Evolutionary conservation across 2,329 filamentous ascomycete genomes (phyloP), one percentile per base, ranked within the genome.

Genomic region (Ascochyta clinopodiicola): DNA sequence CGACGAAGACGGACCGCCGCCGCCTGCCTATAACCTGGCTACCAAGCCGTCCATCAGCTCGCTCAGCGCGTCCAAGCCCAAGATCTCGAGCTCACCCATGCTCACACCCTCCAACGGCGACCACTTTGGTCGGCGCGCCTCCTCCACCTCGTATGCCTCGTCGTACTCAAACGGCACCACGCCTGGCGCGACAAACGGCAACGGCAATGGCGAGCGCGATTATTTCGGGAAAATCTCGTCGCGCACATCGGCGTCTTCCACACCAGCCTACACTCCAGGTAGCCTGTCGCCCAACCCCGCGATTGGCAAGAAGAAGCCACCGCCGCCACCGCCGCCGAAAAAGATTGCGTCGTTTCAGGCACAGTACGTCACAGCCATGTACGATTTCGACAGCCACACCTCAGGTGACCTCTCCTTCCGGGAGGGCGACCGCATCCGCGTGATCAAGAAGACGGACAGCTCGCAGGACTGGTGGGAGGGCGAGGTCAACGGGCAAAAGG

Each of bases 401-500:
- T 74, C 78, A 1, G 90, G 89, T 0, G 91, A 96, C 72, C 72
- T 96, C 46, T 82, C 82, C 2, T 96, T 96, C 70, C 80, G 81
- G 27, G 89, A 93, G 73, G 91, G 91, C 2, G 91, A 95, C 67
- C 81, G 84, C 44, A 96, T 96, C 64, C 85, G 82, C 40, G 87
- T 96, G 3, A 70, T 92, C 29, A 90, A 90, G 78, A 91, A 89
- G 78, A 95, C 91, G 2, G 84, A 86, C 6, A 92, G 88, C 58
- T 88, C 86, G 21, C 89, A 95, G 75, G 91, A 95, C 71, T 96
- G 91, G 91, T 96, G 91, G 91, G 85, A 91, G 59, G 91, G 91
- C 12, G 90, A 95, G 74, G 61, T 93, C 13, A 80, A 80, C 36
- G 91, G 91, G 0, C 73, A 80, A 24, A 83, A 81, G 69, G 91